Evolutionary conservation across 208 protist species (phyloP), one percentile per base, ranked within the genome.

Genomic region (Acanthamoeba sp.): DNA sequence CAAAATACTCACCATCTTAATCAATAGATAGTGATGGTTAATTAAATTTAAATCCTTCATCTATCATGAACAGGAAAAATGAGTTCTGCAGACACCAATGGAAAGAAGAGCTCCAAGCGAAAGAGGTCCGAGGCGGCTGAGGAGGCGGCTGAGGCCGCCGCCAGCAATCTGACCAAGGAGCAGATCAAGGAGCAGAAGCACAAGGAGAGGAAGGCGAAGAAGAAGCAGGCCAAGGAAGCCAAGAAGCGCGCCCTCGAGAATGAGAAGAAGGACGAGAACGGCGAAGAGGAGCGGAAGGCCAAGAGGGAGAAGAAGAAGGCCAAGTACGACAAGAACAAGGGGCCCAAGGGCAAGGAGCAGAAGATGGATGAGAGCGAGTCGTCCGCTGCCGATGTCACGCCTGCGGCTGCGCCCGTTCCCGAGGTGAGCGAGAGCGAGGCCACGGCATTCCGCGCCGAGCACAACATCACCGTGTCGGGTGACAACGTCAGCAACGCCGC

Each of bases 241-340:
- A 38, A 90, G 50, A 69, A 84, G 76, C 40, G 59, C n/a, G 57
- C 57, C 10, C 57, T 12, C 66, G 29, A 76, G 42, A 52, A 87
- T 32, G 29, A 76, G 42, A 52, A 87, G 29, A 27, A 3, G 9
- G 24, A 57, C 32, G 27, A 36, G 48, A n/a, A 32, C n/a, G 12
- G 29, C n/a, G 80, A 55, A 5, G 48, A 55, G 80, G 45, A 89
- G 52, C 1, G 34, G 36, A 18, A 57, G 36, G 78, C 14, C 6
- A 22, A 89, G 80, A 62, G 64, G 52, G 32, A 88, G 80, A 64
- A 89, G 80, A 91, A 91, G 85, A 64, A 91, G 59, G 48, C 20
- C 76, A 85, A 87, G 78, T 18, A 84, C 24, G n/a, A 84, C 10
- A 52, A 84, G 78, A 59, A 85, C 42, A 57, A 84, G 73, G 22